phyloP scores from a whole-genome alignment of 2,329 filamentous ascomycete species.

The Pseudocercospora cruenta region DNA sequence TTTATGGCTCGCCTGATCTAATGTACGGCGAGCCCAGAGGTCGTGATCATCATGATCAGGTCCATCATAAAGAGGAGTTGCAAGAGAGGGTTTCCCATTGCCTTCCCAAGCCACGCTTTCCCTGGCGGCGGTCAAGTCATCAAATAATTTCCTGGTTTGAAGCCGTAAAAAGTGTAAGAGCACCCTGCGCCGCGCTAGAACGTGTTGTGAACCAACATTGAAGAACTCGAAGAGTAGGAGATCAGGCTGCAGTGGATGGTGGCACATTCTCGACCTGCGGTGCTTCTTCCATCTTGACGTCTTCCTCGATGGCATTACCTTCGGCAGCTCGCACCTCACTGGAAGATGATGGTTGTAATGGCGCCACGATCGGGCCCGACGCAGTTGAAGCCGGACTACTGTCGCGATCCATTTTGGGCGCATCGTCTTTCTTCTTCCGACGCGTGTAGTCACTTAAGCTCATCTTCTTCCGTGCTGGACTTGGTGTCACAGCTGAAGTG shows the following conservation, averaged over 20 bases:
- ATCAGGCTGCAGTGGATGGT: constrained; percentile 19
- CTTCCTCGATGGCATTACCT: constrained; percentile 32
- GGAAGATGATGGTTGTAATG: constrained; percentile 31
- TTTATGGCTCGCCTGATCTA: constrained; percentile 6
- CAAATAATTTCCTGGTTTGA: constrained; percentile 5
- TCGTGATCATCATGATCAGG: constrained; percentile 15
- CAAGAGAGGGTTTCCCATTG: neutral
- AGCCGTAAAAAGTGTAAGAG: constrained; percentile 22
- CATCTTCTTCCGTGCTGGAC: constrained; percentile 52
- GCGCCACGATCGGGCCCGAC: constrained; percentile 31
- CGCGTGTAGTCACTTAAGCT: constrained; percentile 56
- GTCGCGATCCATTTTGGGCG: constrained; percentile 33
- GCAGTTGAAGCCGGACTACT: constrained; percentile 37
- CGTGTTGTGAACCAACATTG: constrained; percentile 17
- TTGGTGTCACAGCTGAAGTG: constrained; percentile 46
- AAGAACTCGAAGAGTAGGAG: neutral
- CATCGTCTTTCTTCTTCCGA: constrained; percentile 41
- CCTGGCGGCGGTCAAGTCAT: constrained; percentile 8
- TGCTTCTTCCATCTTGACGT: constrained; percentile 36
- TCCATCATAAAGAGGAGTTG: constrained; percentile 7
- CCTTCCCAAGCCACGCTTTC: neutral
- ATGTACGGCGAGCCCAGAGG: constrained; percentile 10
- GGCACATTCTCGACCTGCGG: constrained; percentile 16
- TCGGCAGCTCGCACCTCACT: constrained; percentile 31
- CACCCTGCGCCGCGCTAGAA: constrained; percentile 27